Evolutionary conservation across 305 asterid species (phyloP), one percentile per base, ranked within the genome.

Genomic region (Andrographis paniculata): DNA sequence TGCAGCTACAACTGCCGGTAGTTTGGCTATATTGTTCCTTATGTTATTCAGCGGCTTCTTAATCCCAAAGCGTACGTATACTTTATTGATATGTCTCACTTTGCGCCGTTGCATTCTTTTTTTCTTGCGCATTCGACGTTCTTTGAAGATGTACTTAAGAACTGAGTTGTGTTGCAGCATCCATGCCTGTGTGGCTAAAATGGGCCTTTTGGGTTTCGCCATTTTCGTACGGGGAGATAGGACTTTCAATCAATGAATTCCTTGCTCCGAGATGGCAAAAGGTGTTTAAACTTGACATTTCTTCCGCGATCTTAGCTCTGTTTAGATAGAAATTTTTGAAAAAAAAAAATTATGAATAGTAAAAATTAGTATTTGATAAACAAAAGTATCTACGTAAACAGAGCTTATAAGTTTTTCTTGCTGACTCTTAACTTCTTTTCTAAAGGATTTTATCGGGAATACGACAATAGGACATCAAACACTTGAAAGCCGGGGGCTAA

Each of bases 161-260:
- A 37, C 0, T 9, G 16, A 9, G 9, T 19, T 53, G 62, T 49
- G 21, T 73, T 74, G 77, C 91, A 87, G 95, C 78, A 45, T 74
- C 91, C 31, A 87, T 87, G 93, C 96, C 95, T 14, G 61, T 7
- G 62, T 87, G 96, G 96, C 63, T 87, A 56, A 69, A 75, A 64
- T 84, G 96, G 96, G 91, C 74, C 22, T 84, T 74, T 62, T 87
- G 96, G 96, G 48, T 77, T 60, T 80, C 92, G 53, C 96, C 95
- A 9, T n/a, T 87, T 52, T 70, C 96, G 5, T 87, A 87, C 58
- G 94, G 88, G 44, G 83, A 80, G 76, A 74, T 84, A 42, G 96
- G 78, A 55, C 78, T 87, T 62, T 55, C 86, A 0, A 44, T 65
- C n/a, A 87, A 80, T 55, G 96, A 84, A 65, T 87, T 87, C 67